A percentile compares a stretch with the other conserved stretches of the same genome.
Conservation (phyloP, 495 filamentous ascomycete genomes). For the Lophiotrema nucula region DNA sequence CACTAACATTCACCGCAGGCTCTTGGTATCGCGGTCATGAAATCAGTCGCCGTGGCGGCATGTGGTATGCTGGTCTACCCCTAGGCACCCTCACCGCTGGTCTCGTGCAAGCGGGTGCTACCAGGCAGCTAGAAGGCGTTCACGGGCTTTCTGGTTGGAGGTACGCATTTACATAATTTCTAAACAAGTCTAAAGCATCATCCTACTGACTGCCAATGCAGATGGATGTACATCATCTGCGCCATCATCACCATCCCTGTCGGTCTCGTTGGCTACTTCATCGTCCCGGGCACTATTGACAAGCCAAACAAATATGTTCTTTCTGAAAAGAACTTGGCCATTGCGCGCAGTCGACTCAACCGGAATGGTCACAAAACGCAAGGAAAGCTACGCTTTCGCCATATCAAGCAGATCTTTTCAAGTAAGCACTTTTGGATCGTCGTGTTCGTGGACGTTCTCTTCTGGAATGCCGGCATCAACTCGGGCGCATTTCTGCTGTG, state of each 20-base stretch:
- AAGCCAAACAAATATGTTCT: conserved; percentile 48
- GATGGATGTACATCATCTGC: conserved; percentile 57
- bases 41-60: conserved; percentile 46
- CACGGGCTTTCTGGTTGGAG: too few relatives aligned
- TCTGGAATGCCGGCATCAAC: conserved; percentile 50
- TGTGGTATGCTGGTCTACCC: conserved; percentile 51
- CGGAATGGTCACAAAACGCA: conserved; percentile 39
- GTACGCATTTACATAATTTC: too few relatives aligned
- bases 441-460: conserved; percentile 49
- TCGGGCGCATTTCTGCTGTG: conserved; percentile 45
- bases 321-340: conserved; percentile 42
- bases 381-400: conserved; percentile 38
- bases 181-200: conserved; percentile 51
- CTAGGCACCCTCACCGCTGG: conserved; percentile 53
- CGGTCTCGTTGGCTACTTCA: conserved; percentile 47
- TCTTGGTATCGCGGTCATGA: conserved; percentile 40
- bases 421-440: conserved; percentile 42
- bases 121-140: too few relatives aligned
- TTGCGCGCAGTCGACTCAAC: conserved; percentile 41
- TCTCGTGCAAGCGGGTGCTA: too few relatives aligned
- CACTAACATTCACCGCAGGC: too few relatives aligned
- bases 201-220: conserved; percentile 48
- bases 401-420: conserved; percentile 36
- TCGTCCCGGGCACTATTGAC: conserved; percentile 46
- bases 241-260: conserved; percentile 51